Percentiles rank a stretch among this genome's conserved stretches.
phyloP scores from a whole-genome alignment of 2,329 filamentous ascomycete species.

The Cordyceps cateniannulata region DNA sequence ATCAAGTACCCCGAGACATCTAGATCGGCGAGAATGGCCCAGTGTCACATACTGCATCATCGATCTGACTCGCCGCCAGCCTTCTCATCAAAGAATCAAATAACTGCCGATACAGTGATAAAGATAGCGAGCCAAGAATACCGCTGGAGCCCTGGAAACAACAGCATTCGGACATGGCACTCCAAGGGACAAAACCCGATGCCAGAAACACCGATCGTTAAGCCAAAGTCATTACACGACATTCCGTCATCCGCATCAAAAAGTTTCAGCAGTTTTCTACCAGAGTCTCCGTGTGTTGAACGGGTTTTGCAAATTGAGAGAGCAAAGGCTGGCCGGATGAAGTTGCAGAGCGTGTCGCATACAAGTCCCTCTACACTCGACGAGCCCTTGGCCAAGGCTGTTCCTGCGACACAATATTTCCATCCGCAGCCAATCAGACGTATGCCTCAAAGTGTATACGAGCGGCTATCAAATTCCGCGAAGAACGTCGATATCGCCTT shows the following conservation, averaged over 20 bases:
- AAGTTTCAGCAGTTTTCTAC: constrained; percentile 2
- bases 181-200: background rate
- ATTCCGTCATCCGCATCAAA: constrained; percentile 1
- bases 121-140: constrained; percentile 12
- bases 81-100: background rate
- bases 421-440: constrained; percentile 9
- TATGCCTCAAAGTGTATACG: background rate
- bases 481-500: background rate
- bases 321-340: background rate
- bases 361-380: constrained; percentile 3
- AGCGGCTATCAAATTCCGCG: background rate
- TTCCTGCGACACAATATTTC: background rate
- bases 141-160: constrained; percentile 10
- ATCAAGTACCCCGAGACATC: constrained; percentile 16
- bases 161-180: constrained; percentile 1
- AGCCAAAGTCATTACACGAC: background rate
- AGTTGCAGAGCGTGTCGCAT: background rate
- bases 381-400: background rate
- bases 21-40: background rate
- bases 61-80: background rate
- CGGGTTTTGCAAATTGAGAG: background rate
- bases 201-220: background rate
- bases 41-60: background rate
- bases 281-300: constrained; percentile 5
- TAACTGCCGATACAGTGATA: background rate